Evolutionary conservation across 495 filamentous ascomycete genomes (phyloP).

Genomic region (Polyplosphaeria fusca): DNA sequence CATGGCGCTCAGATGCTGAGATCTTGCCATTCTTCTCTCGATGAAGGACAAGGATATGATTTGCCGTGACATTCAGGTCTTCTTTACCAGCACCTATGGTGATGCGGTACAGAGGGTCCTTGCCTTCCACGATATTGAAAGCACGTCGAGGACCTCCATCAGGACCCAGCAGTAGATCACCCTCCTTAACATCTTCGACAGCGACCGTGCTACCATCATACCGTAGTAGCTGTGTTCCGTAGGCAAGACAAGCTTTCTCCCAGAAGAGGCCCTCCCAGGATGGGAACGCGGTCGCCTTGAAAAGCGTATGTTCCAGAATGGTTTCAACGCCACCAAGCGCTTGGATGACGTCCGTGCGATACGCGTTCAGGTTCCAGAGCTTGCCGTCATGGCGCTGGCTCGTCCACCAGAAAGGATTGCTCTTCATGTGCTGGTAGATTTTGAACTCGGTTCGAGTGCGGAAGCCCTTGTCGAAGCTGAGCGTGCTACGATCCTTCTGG

Average conservation of each 20-base stretch:
- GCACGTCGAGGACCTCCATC: conserved; percentile 48
- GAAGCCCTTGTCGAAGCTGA: conserved; percentile 99
- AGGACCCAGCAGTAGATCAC: conserved; percentile 49
- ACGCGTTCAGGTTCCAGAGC: conserved; percentile 97
- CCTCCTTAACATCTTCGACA: conserved; percentile 50
- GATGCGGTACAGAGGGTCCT: conserved; percentile 48
- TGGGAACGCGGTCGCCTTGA: conserved; percentile 98
- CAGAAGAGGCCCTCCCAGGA: conserved; percentile 99
- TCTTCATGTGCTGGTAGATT: conserved; percentile 98
- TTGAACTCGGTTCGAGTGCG: conserved; percentile 96
- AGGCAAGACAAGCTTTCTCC: conserved; percentile 66
- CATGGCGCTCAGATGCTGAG: conserved; percentile 27
- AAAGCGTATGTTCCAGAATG: conserved; percentile 95
- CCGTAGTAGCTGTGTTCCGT: conserved; percentile 41
- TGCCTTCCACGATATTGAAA: conserved; percentile 42
- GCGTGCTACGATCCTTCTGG: conserved; percentile 96
- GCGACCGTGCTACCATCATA: conserved; percentile 45
- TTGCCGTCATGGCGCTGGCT: conserved; percentile 98
- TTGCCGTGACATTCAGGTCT: conserved; percentile 48
- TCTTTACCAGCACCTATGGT: conserved; percentile 38
- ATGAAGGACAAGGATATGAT: conserved; percentile 50
- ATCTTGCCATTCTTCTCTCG: conserved; percentile 30
- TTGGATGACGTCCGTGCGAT: conserved; percentile 98
- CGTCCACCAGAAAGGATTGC: conserved; percentile 99
- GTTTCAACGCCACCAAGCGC: conserved; percentile 99